Percentiles rank a stretch among this genome's conserved stretches.
Conservation (phyloP, 495 filamentous ascomycete genomes). For the Neurospora tetrasperma region DNA sequence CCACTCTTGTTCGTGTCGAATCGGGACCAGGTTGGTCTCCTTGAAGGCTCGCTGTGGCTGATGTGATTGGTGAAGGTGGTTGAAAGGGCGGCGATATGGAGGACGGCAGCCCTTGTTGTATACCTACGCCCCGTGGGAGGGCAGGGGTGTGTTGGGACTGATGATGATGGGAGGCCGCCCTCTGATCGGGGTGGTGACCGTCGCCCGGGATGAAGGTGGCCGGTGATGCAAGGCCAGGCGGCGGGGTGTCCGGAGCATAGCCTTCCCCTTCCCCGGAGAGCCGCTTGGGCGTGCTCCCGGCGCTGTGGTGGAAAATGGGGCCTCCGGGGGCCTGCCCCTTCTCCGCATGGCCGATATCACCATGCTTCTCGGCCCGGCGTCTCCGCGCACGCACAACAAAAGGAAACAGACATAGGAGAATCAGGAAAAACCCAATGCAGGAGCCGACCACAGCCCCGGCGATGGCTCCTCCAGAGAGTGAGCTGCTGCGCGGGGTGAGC, state of each 20-base stretch:
- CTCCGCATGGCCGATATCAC: conserved; percentile 19
- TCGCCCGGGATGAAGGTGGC: neutral
- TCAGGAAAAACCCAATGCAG: conserved; percentile 21
- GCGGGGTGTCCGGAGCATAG: neutral
- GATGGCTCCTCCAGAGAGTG: conserved; percentile 22
- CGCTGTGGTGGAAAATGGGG: conserved; percentile 16
- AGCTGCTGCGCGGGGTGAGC: conserved; percentile 18
- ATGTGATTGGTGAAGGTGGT: conserved; percentile 9
- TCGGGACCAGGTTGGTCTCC: neutral
- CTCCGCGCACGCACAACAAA: conserved; percentile 24
- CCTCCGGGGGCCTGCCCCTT: conserved; percentile 27
- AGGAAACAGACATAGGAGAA: conserved; percentile 24
- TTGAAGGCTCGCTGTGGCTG: neutral
- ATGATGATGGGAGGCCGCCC: conserved; percentile 8
- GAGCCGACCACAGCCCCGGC: conserved; percentile 29
- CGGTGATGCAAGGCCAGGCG: neutral
- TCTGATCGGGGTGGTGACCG: conserved; percentile 11
- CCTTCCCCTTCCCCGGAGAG: conserved; percentile 8
- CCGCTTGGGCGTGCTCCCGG: conserved; percentile 16
- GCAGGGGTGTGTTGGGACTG: conserved; percentile 8
- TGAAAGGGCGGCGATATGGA: conserved; percentile 17
- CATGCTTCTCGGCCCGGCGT: conserved; percentile 13
- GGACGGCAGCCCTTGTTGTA: conserved; percentile 21
- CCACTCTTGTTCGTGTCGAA: conserved; percentile 4
- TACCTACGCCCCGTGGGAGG: conserved; percentile 12